Evolutionary conservation across 257 asterid species (phyloP).

Genomic region (Vinca minor): DNA sequence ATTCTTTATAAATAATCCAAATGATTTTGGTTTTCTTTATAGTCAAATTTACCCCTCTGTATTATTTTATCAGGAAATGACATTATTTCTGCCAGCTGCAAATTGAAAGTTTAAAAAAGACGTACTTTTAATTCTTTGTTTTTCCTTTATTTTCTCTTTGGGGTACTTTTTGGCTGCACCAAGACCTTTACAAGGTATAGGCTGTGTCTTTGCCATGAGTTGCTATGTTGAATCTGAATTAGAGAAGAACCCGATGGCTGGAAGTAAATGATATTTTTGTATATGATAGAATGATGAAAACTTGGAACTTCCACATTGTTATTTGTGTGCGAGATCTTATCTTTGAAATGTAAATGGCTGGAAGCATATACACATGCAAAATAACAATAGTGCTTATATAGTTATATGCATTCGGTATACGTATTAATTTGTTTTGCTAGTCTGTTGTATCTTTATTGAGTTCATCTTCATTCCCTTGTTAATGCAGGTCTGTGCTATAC

Average conservation of each 20-base stretch:
- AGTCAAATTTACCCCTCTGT: background rate
- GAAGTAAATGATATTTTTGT: background rate
- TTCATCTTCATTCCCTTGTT: background rate
- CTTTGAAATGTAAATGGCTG: background rate
- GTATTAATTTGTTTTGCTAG: background rate
- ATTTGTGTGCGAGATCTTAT: background rate
- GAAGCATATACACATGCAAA: background rate
- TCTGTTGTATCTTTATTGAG: background rate
- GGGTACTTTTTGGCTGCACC: background rate
- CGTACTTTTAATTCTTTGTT: background rate
- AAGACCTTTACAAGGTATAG: background rate
- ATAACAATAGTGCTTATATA: no score
- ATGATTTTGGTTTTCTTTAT: background rate
- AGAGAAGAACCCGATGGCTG: background rate
- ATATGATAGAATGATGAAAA: background rate
- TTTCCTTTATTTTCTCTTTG: background rate
- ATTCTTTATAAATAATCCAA: background rate
- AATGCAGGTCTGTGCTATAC: constrained; percentile 60
- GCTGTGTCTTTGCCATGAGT: background rate
- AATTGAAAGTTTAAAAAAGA: background rate
- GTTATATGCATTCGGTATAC: background rate
- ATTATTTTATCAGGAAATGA: background rate
- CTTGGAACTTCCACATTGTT: background rate
- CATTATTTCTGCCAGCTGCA: background rate
- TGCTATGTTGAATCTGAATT: background rate